A percentile compares a stretch with the other conserved stretches of the same genome.
Conservation (phyloP, 768 basidiomycete genomes). For the Tricholoma hemisulphureum region DNA sequence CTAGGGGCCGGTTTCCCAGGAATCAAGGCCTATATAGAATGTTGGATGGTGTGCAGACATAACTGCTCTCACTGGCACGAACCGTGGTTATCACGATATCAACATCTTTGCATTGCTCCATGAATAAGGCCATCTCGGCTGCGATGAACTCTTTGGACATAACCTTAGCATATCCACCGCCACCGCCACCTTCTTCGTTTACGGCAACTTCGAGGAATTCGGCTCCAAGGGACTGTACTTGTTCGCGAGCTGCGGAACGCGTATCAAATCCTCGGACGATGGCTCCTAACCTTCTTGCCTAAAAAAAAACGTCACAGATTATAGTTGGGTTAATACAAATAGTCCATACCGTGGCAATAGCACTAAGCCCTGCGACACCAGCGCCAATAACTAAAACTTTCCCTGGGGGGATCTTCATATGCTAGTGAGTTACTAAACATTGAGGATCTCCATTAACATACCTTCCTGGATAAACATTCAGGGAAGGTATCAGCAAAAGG, state of each 20-base stretch:
- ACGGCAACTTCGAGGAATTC: constrained; percentile 84
- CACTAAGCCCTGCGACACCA: constrained; percentile 86
- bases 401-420: constrained; percentile 71
- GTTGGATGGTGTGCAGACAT: neutral
- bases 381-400: constrained; percentile 88
- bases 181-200: constrained; percentile 78
- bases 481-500: neutral
- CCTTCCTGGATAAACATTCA: constrained; percentile 28
- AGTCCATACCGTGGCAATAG: constrained; percentile 70
- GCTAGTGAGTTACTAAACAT: constrained; percentile 1
- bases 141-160: constrained; percentile 91
- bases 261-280: constrained; percentile 90
- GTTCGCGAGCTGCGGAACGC: constrained; percentile 80
- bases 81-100: constrained; percentile 88
- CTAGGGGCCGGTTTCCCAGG: constrained; percentile 87
- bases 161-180: constrained; percentile 84
- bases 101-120: constrained; percentile 85
- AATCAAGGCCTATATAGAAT: constrained; percentile 60
- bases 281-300: constrained; percentile 82
- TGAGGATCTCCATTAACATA: constrained; percentile 8
- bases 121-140: constrained; percentile 85
- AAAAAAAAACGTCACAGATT: neutral
- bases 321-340: neutral
- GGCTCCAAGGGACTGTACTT: constrained; percentile 86
- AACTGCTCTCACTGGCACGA: constrained; percentile 19